A percentile compares a stretch with the other conserved stretches of the same genome.
phyloP scores from a whole-genome alignment of 768 basidiomycete genomes.

The Boletus pseudo-olivaceus region DNA sequence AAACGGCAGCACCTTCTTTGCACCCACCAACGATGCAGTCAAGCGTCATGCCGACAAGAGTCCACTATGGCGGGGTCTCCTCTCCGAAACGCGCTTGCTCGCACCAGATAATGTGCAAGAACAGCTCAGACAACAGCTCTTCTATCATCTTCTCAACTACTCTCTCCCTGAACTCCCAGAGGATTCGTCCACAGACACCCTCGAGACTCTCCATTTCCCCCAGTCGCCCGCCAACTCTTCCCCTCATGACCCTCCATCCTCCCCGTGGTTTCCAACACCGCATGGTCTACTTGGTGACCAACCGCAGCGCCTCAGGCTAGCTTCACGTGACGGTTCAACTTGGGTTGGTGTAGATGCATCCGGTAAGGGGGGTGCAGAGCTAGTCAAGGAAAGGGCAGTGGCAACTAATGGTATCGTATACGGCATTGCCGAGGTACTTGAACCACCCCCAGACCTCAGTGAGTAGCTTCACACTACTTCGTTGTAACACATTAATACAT shows the following conservation, averaged over 20 bases:
- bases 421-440: conserved; percentile 71
- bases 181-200: conserved; percentile 35
- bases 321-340: conserved; percentile 43
- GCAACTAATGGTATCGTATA: conserved; percentile 77
- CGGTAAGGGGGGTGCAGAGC: conserved; percentile 68
- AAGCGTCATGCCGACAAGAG: conserved; percentile 40
- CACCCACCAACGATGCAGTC: conserved; percentile 93
- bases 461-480: conserved; percentile 24
- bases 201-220: conserved; percentile 73
- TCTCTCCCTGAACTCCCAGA: conserved; percentile 50
- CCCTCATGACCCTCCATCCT: conserved; percentile 61
- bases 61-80: conserved; percentile 31
- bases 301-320: conserved; percentile 75
- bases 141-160: conserved; percentile 92
- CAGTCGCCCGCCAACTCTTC: conserved; percentile 54
- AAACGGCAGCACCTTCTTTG: conserved; percentile 82
- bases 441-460: conserved; percentile 75
- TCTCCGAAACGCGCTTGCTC: conserved; percentile 27
- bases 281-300: conserved; percentile 77
- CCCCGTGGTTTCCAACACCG: conserved; percentile 84
- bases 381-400: conserved; percentile 53
- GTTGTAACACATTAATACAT: background rate
- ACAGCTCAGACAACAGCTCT: conserved; percentile 81
- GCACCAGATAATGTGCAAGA: conserved; percentile 79
- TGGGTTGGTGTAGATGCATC: conserved; percentile 75